A percentile compares a stretch with the other conserved stretches of the same genome.
These are phyloP conservation scores for Talaromyces liani DNA, from an alignment of 495 filamentous ascomycete genomes.

Conservation along the genomic window DNA sequence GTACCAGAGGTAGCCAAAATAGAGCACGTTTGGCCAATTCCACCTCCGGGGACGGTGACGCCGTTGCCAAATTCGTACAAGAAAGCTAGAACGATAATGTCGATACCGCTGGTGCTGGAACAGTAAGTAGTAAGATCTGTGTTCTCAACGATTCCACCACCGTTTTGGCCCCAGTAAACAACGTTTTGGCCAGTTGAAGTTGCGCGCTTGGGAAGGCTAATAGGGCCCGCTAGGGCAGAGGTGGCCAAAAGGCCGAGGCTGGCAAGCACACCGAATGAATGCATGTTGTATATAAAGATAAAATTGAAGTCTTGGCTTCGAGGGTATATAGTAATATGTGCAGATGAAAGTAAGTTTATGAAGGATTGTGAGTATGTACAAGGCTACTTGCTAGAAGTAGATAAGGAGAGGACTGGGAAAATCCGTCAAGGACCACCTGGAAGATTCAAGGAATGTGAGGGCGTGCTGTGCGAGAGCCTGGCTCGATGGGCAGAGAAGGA, in stretches of 20 bases:
- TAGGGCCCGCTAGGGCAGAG: slow-evolving; percentile 20
- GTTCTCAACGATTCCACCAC: slow-evolving; percentile 31
- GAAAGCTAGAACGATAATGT: slow-evolving; percentile 48
- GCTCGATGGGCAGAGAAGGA: neutral
- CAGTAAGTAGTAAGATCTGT: slow-evolving; percentile 31
- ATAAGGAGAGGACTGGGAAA: slow-evolving; percentile 3
- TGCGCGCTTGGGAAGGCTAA: slow-evolving; percentile 14
- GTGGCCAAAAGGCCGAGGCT: slow-evolving; percentile 22
- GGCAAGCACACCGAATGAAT: slow-evolving; percentile 18
- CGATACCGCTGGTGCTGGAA: slow-evolving; percentile 25
- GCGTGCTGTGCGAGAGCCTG: slow-evolving; percentile 5
- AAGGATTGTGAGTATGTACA: slow-evolving; percentile 2
- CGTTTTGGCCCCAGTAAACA: slow-evolving; percentile 40
- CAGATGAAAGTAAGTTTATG: neutral
- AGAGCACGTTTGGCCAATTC: slow-evolving; percentile 16
- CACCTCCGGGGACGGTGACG: slow-evolving; percentile 19
- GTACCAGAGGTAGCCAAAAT: slow-evolving; percentile 12
- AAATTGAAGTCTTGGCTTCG: neutral
- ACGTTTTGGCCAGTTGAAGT: slow-evolving; percentile 23
- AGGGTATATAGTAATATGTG: neutral
- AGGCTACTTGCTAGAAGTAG: neutral
- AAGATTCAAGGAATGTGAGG: neutral
- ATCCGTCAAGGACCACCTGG: slow-evolving; percentile 4
- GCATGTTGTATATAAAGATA: slow-evolving; percentile 16
- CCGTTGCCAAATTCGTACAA: slow-evolving; percentile 32